Percentiles rank a stretch among this genome's conserved stretches.
phyloP scores from a whole-genome alignment of 1,284 basidiomycete genomes.

The Sutorius eximius region DNA sequence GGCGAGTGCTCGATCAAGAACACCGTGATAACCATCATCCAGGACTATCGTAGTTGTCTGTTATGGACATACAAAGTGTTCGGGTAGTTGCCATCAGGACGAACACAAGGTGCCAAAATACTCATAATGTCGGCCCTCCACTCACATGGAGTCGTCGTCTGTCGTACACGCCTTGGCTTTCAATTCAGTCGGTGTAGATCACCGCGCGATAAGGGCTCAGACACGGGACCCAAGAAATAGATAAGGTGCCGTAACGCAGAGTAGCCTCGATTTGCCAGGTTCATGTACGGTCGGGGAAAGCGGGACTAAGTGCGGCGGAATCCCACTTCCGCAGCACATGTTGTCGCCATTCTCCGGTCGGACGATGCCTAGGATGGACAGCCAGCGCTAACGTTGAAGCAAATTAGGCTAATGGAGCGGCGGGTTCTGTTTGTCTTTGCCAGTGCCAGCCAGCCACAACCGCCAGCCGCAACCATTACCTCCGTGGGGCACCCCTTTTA shows the following conservation, averaged over 20 bases:
- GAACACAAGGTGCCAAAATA: background rate
- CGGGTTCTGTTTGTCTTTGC: constrained; percentile 13
- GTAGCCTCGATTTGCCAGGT: background rate
- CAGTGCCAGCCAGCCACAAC: constrained; percentile 8
- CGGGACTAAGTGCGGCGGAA: background rate
- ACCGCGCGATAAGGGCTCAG: background rate
- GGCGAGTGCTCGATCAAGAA: too few relatives aligned
- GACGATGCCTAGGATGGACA: background rate
- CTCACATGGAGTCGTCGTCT: too few relatives aligned
- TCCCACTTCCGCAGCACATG: background rate
- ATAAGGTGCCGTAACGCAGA: background rate
- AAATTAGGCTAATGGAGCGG: background rate
- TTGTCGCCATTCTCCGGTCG: background rate
- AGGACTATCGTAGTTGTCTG: too few relatives aligned
- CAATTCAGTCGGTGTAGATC: background rate
- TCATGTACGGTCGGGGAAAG: background rate
- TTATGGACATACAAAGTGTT: too few relatives aligned
- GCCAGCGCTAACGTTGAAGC: background rate
- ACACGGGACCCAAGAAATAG: background rate
- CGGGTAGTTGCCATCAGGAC: background rate
- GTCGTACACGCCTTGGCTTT: too few relatives aligned
- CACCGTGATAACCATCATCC: too few relatives aligned
- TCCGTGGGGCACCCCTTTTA: background rate
- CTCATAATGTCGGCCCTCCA: too few relatives aligned
- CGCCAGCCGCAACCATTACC: background rate